Base-by-base conservation (phyloP, 2,329 filamentous ascomycete species). In the Cryphonectria japonica region DNA sequence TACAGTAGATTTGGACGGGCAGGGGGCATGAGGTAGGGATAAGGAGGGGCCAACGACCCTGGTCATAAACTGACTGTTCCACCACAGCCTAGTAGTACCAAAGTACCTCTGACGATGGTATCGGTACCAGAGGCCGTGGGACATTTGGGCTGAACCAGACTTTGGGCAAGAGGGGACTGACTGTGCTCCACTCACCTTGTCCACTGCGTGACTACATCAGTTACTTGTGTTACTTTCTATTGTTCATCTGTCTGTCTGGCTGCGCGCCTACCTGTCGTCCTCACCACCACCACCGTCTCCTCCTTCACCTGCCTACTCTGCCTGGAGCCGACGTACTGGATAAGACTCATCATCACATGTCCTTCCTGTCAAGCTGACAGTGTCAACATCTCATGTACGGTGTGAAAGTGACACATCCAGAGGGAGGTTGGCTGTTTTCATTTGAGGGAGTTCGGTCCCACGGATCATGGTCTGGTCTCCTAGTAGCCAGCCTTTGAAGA, bases 161-260 rank as follows among this genome's bases (percentile, higher is more conserved):
- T 16, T 32, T 59, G 29, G 54, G 22, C 52, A 32, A 32, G 26
- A 57, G n/a, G 37, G 59, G 32, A 34, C 34, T 39, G 32, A 19
- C 59, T 61, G 19, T 61, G 32, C 57, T n/a, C 59, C 60, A 39
- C 60, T 62, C 34, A 41, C 34, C n/a, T 39, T 16, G 39, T 62
- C 37, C 60, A 62, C 60, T 62, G 32, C 34, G 34, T 62, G 19
- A n/a, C 60, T 41, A 39, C 37, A 39, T 9, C 9, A 34, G n/a
- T 41, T 62, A 50, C 46, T 50, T 50, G n/a, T 11, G 19, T 19
- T n/a, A 50, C 19, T 5, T 61, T 61, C 32, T 39, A 32, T 61
- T 9, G 32, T 6, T 39, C 32, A 16, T 39, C 59, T 61, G 13
- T 11, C 52, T 29, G 32, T 8, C 7, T 41, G 46, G 19, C 60